phyloP scores from a whole-genome alignment of 495 filamentous ascomycete species.

The Hypoxylon intermedium region DNA sequence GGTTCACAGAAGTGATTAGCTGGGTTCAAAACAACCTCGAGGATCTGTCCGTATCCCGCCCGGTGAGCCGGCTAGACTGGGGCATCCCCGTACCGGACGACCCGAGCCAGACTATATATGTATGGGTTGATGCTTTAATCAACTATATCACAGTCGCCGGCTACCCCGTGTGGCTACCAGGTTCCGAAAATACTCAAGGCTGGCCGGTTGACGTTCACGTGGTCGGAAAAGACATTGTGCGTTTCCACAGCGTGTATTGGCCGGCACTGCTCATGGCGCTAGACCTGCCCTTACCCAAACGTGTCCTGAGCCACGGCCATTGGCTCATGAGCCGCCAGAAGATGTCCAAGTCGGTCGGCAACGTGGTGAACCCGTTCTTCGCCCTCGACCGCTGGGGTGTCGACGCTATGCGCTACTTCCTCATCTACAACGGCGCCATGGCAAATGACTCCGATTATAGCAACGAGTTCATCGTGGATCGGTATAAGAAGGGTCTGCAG shows the following conservation, averaged over 20 bases:
- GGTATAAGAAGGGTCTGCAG: slow-evolving; percentile 81
- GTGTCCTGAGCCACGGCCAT: slow-evolving; percentile 87
- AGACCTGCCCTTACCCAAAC: slow-evolving; percentile 79
- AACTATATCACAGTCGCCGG: slow-evolving; percentile 91
- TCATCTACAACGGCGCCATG: slow-evolving; percentile 78
- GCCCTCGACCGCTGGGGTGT: slow-evolving; percentile 88
- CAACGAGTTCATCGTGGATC: slow-evolving; percentile 74
- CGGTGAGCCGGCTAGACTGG: slow-evolving; percentile 78
- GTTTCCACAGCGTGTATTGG: slow-evolving; percentile 98
- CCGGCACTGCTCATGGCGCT: slow-evolving; percentile 93
- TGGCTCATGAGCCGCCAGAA: slow-evolving; percentile 91
- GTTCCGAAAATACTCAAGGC: slow-evolving; percentile 58
- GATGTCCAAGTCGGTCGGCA: slow-evolving; percentile 95
- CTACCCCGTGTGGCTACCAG: slow-evolving; percentile 77
- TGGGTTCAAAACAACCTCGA: slow-evolving; percentile 73
- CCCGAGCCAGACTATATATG: slow-evolving; percentile 88
- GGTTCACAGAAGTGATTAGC: slow-evolving; percentile 72
- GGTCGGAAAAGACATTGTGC: slow-evolving; percentile 93
- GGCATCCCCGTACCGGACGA: slow-evolving; percentile 90
- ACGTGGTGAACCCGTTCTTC: slow-evolving; percentile 93
- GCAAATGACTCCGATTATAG: slow-evolving; percentile 80
- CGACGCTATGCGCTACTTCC: slow-evolving; percentile 87
- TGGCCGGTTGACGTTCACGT: slow-evolving; percentile 96
- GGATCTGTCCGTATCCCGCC: slow-evolving; percentile 90
- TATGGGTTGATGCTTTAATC: slow-evolving; percentile 94